Conservation (phyloP, 208 protist genomes). For the Leishmania braziliensis region DNA sequence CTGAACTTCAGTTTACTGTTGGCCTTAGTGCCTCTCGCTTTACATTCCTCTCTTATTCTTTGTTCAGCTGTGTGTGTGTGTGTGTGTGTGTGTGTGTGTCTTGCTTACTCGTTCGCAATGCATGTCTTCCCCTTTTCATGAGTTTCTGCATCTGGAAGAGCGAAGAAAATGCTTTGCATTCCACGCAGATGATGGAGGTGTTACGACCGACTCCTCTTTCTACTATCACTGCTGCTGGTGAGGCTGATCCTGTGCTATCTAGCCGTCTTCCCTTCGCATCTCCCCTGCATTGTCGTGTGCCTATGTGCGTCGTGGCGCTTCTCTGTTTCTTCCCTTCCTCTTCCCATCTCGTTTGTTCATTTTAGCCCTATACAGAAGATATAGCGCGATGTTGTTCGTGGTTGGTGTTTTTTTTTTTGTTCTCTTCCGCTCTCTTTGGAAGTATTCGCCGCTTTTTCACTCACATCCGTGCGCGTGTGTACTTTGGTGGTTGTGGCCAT, state of each 20-base stretch:
- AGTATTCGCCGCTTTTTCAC: neutral
- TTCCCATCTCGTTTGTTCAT: neutral
- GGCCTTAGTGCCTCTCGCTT: neutral
- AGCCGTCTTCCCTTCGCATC: neutral
- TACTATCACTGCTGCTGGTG: neutral
- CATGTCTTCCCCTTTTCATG: neutral
- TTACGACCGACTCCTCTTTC: neutral
- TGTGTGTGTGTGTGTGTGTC: neutral
- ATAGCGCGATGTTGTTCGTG: neutral
- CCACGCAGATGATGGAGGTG: neutral
- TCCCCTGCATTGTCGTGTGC: neutral
- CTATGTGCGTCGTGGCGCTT: neutral
- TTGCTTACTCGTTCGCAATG: neutral
- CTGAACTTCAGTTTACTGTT: neutral
- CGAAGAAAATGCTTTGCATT: neutral
- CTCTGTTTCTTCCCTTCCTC: neutral
- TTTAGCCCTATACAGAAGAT: neutral
- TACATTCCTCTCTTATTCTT: slow-evolving; percentile 24
- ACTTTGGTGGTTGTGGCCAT: neutral
- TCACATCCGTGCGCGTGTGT: neutral
- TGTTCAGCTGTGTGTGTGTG: neutral
- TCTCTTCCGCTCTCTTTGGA: neutral
- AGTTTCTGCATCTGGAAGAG: neutral
- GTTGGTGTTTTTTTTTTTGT: neutral
- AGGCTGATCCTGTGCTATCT: neutral